Percentiles rank a stretch among this genome's conserved stretches.
These are phyloP conservation scores for Globisporangium yorkense DNA, from an alignment of 352 stramenopile genomes.

Conservation along the genomic window DNA sequence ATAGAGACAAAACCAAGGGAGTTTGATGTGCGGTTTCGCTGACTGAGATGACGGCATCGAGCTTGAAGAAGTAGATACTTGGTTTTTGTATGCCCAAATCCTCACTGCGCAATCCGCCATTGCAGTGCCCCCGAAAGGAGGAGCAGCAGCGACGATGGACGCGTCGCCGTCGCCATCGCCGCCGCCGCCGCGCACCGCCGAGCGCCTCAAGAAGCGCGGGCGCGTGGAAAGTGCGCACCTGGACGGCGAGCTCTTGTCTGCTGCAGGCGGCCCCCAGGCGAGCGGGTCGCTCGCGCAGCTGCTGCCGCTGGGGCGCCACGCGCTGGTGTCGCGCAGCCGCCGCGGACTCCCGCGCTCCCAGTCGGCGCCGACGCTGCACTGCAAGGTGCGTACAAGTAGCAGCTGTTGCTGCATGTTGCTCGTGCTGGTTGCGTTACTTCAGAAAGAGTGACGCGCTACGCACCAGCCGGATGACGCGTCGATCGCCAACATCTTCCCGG, in stretches of 20 bases:
- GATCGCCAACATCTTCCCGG: slow-evolving; percentile 71
- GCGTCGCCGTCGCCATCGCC: not conserved
- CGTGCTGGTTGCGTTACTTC: not conserved
- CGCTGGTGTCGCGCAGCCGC: not conserved
- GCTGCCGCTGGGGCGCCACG: not conserved
- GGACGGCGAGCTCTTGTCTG: slow-evolving; percentile 17
- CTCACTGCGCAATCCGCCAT: no score
- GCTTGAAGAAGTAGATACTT: no score
- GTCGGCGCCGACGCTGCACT: slow-evolving; percentile 21
- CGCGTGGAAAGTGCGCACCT: slow-evolving; percentile 59
- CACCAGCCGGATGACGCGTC: slow-evolving; percentile 36
- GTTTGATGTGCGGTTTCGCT: no score
- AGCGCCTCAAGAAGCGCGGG: slow-evolving; percentile 54
- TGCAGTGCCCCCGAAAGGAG: no score
- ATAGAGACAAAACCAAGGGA: no score
- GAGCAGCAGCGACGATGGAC: not conserved
- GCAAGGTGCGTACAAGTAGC: slow-evolving; percentile 7
- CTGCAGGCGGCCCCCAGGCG: not conserved
- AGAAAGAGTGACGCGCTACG: not conserved
- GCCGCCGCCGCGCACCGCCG: not conserved
- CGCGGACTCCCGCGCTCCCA: slow-evolving; percentile 15
- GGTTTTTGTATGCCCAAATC: no score
- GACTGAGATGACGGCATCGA: no score
- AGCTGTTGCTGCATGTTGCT: not conserved
- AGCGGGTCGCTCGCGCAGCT: slow-evolving; percentile 3